Evolutionary conservation across 169 alveolate genomes (phyloP).

Genomic region (Neospora caninum): DNA sequence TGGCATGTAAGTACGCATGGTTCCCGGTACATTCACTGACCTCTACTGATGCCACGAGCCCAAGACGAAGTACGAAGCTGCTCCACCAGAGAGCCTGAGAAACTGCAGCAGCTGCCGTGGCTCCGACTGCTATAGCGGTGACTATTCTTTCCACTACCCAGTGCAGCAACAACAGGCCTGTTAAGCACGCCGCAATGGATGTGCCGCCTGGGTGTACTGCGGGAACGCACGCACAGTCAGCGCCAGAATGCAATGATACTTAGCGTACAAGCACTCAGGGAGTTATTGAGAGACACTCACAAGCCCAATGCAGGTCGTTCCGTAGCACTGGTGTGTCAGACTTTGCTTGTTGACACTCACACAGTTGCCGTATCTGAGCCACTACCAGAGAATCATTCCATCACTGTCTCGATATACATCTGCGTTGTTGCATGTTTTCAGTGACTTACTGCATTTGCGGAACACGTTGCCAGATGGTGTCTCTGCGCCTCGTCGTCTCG

Average conservation of each 20-base stretch:
- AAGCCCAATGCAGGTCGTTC: too few relatives aligned
- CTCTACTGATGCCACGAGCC: slow-evolving; percentile 25
- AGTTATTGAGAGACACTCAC: too few relatives aligned
- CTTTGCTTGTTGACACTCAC: too few relatives aligned
- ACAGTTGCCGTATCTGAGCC: too few relatives aligned
- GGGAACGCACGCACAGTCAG: neutral
- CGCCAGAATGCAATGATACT: too few relatives aligned
- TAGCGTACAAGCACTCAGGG: too few relatives aligned
- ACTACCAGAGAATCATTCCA: too few relatives aligned
- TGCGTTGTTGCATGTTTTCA: neutral
- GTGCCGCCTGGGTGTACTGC: slow-evolving; percentile 29
- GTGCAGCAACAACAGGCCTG: slow-evolving; percentile 4
- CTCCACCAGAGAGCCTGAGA: neutral
- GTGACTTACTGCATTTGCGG: neutral
- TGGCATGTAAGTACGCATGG: too few relatives aligned
- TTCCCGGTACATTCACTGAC: neutral
- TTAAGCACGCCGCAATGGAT: neutral
- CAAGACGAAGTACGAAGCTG: neutral
- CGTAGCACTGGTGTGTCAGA: too few relatives aligned
- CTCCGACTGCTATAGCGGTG: neutral
- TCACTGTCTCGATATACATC: too few relatives aligned
- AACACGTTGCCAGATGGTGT: neutral
- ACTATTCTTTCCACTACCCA: neutral
- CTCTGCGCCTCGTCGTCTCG: neutral
- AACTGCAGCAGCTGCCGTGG: slow-evolving; percentile 17